Percentiles rank a stretch among this genome's conserved stretches.
Conservation (phyloP, 2,329 filamentous ascomycete species). For the Microdochium bolleyi region DNA sequence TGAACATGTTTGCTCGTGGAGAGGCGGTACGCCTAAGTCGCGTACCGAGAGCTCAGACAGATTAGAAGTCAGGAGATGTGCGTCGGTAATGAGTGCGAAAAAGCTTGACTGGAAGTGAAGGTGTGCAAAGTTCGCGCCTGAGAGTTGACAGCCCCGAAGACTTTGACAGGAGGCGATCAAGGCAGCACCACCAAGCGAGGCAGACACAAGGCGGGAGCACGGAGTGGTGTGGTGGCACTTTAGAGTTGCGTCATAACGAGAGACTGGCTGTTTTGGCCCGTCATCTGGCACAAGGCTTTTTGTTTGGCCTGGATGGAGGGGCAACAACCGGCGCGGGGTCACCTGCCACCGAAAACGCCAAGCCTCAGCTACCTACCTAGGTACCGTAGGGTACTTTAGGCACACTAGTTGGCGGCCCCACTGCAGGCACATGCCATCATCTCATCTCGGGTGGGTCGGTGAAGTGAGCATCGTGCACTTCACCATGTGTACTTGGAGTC, state of each 20-base stretch:
- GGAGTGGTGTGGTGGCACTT: background rate
- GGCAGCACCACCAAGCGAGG: background rate
- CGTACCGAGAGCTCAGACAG: background rate
- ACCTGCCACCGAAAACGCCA: background rate
- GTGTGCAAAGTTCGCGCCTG: background rate
- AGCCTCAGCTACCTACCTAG: too few relatives aligned
- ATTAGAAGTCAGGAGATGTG: background rate
- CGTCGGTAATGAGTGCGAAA: background rate
- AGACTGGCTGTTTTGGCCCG: constrained; percentile 5
- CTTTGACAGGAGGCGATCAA: background rate
- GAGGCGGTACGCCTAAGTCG: background rate
- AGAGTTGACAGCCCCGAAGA: background rate
- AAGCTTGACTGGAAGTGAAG: background rate
- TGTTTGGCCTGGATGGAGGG: background rate
- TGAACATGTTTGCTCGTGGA: constrained; percentile 24
- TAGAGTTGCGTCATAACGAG: constrained; percentile 12
- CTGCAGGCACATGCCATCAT: too few relatives aligned
- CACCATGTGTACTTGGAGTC: too few relatives aligned
- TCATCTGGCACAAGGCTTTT: background rate
- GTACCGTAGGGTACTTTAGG: too few relatives aligned
- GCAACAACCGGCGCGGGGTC: background rate
- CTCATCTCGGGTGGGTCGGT: too few relatives aligned
- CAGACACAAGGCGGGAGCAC: background rate
- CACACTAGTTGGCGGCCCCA: too few relatives aligned
- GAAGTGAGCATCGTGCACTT: too few relatives aligned